Evolutionary conservation across 805 yeast species (phyloP), one percentile per base, ranked within the genome.

Genomic region (Candida orba): DNA sequence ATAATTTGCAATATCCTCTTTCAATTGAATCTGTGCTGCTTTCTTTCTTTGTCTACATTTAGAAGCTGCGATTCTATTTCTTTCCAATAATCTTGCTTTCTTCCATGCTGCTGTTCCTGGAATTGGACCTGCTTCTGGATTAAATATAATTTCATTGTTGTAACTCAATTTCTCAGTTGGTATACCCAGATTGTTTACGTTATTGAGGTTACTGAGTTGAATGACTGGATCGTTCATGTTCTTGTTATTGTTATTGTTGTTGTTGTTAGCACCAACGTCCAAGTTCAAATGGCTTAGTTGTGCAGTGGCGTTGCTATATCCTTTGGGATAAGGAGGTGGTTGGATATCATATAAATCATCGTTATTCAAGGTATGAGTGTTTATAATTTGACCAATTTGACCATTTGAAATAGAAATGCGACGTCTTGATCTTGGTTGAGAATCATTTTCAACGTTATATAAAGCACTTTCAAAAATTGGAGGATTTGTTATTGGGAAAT

Each of bases 381-480:
- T 72, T 6, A 77, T 72, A 31, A 84, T 74, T 56, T 84, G 95
- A 39, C 89, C 85, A 51, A 84, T 84, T 57, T 84, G 95, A 55
- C 95, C 95, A 63, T 84, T 84, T 10, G 91, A 82, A 41, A 84
- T 84, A 36, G 93, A 84, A 3, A 84, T 79, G 57, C 95, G 72
- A 58, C 93, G 69, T 57, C 82, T 67, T 37, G 73, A 56, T 18
- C 67, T 58, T 7, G 56, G 67, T 42, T 55, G 53, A 43, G 27
- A 58, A 57, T 63, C 65, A 30, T 59, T 60, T 56, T 56, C 41
- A 7, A 36, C 45, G 14, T 31, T 42, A 22, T 40, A 47, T 31
- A 68, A 48, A 59, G 82, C 61, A 46, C 66, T 64, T 43, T 69
- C 72, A 44, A 69, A 69, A 30, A 69, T 69, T 6, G 73, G 73